A percentile compares a stretch with the other conserved stretches of the same genome.
phyloP scores from a whole-genome alignment of 768 basidiomycete genomes.

The Rhodotorula kratochvilovae region DNA sequence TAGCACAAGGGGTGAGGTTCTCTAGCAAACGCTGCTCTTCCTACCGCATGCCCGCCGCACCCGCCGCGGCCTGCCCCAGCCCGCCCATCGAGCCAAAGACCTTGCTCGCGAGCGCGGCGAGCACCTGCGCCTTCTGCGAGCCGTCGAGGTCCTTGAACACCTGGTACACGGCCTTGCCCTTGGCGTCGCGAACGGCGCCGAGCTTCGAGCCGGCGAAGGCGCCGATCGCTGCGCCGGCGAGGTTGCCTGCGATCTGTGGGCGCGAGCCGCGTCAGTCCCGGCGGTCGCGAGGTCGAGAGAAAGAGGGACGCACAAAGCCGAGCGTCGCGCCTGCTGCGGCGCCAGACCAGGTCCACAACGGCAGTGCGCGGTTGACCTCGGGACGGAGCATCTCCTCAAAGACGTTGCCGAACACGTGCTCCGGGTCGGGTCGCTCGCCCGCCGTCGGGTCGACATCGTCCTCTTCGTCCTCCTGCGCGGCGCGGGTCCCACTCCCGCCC shows the following conservation, averaged over 20 bases:
- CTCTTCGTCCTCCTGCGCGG: background rate
- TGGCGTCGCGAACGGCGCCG: constrained; percentile 37
- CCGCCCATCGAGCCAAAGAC: background rate
- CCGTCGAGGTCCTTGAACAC: constrained; percentile 34
- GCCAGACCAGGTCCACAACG: constrained; percentile 38
- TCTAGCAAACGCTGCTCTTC: background rate
- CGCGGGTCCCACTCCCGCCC: background rate
- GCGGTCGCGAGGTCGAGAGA: background rate
- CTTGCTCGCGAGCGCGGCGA: background rate
- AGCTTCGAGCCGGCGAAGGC: constrained; percentile 27
- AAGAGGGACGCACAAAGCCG: constrained; percentile 26
- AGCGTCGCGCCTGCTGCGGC: constrained; percentile 32
- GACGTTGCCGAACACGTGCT: constrained; percentile 34
- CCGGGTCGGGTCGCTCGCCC: constrained; percentile 29
- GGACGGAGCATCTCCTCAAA: constrained; percentile 39
- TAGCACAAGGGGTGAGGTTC: background rate
- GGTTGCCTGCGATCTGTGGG: constrained; percentile 32
- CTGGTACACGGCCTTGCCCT: constrained; percentile 30
- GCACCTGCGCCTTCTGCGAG: constrained; percentile 26
- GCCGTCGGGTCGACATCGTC: background rate
- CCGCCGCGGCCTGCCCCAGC: too few species aligned
- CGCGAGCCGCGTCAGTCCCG: background rate
- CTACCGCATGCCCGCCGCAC: background rate
- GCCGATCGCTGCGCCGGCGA: constrained; percentile 36
- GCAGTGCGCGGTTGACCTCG: constrained; percentile 30